Evolutionary conservation across 2,329 filamentous ascomycete genomes (phyloP).

Genomic region (Sporothrix dimorphospora): DNA sequence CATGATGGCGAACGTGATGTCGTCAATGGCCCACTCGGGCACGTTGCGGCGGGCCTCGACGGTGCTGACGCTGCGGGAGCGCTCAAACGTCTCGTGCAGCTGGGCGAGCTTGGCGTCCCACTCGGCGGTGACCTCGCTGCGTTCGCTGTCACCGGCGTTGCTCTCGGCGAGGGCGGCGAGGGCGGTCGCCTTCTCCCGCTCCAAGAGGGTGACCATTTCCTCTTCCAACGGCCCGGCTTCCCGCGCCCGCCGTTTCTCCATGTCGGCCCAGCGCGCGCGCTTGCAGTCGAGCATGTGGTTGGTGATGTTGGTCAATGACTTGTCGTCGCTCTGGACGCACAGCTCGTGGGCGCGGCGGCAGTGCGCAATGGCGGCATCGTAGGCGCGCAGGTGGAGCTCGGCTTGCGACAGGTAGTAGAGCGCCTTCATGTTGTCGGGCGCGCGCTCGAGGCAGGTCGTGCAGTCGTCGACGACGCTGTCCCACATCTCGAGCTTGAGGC

Average conservation of each 20-base stretch:
- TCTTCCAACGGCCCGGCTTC: conserved; percentile 61
- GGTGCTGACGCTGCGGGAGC: conserved; percentile 46
- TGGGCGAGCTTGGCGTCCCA: conserved; percentile 51
- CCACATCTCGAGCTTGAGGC: conserved; percentile 74
- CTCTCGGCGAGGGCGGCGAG: conserved; percentile 37
- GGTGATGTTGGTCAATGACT: conserved; percentile 71
- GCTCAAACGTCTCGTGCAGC: conserved; percentile 56
- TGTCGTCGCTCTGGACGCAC: conserved; percentile 64
- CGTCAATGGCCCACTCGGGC: conserved; percentile 77
- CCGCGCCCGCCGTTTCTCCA: conserved; percentile 64
- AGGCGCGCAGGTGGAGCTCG: conserved; percentile 72
- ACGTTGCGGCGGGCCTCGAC: conserved; percentile 58
- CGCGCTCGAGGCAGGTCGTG: conserved; percentile 70
- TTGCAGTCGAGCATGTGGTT: conserved; percentile 77
- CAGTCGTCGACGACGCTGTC: conserved; percentile 78
- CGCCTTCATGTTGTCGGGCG: conserved; percentile 73
- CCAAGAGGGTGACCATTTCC: conserved; percentile 60
- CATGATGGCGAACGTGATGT: conserved; percentile 75
- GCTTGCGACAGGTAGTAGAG: conserved; percentile 83
- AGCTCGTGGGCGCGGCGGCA: conserved; percentile 74
- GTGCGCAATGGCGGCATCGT: conserved; percentile 71
- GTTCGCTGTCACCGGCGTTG: conserved; percentile 52
- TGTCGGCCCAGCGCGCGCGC: conserved; percentile 80
- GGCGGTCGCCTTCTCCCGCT: conserved; percentile 44
- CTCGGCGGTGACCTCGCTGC: conserved; percentile 52